Percentiles rank a stretch among this genome's conserved stretches.
These are phyloP conservation scores for Myxozyma neotropica DNA, from an alignment of 805 yeast species.

Conservation along the genomic window DNA sequence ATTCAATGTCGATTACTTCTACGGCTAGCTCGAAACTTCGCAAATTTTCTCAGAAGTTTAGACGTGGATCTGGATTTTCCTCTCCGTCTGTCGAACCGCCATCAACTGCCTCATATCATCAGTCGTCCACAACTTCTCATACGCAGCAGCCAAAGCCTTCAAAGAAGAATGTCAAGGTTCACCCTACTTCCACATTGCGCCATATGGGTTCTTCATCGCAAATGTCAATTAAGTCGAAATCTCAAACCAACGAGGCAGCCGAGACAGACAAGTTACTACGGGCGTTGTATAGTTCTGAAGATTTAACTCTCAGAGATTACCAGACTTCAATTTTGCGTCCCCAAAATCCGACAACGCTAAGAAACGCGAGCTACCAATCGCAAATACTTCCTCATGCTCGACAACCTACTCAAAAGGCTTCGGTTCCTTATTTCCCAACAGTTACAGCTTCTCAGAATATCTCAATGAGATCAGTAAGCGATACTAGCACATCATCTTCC, in stretches of 20 bases:
- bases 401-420: not conserved
- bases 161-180: constrained; percentile 1
- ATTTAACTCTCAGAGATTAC: constrained; percentile 1
- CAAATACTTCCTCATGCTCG: not conserved
- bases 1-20: constrained; percentile 16
- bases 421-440: not conserved
- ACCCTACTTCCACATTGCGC: constrained; percentile 3
- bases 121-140: not conserved
- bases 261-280: not conserved
- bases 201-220: constrained; percentile 8
- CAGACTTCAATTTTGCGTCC: not conserved
- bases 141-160: not conserved
- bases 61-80: constrained; percentile 9
- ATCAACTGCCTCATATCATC: not conserved
- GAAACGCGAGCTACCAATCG: not conserved
- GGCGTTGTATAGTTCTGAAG: constrained; percentile 6
- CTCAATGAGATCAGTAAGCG: not conserved
- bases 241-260: not conserved
- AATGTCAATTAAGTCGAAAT: not conserved
- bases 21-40: constrained; percentile 11
- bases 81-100: not conserved
- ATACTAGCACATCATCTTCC: not conserved
- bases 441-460: not conserved
- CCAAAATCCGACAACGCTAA: not conserved
- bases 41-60: constrained; percentile 19